A percentile compares a stretch with the other conserved stretches of the same genome.
phyloP scores from a whole-genome alignment of 768 basidiomycete species.

The Clitopilus passeckerianus region DNA sequence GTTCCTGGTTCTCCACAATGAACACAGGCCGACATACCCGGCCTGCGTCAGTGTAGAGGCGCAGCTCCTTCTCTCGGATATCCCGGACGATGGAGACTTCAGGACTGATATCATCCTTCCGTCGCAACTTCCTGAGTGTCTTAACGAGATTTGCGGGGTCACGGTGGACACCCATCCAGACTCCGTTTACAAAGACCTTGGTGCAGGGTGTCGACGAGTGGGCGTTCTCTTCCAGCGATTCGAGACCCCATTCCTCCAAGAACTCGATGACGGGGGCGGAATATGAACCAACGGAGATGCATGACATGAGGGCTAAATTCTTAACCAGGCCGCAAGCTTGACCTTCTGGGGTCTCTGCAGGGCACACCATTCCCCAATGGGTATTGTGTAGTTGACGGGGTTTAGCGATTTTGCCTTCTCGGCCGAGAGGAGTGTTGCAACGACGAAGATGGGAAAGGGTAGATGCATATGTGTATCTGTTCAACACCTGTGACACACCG shows the following conservation, averaged over 20 bases:
- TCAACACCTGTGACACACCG: conserved; percentile 97
- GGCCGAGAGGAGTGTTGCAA: conserved; percentile 95
- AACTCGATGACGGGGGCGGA: conserved; percentile 97
- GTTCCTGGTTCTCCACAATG: conserved; percentile 90
- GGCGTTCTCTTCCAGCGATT: conserved; percentile 91
- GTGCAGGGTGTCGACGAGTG: conserved; percentile 80
- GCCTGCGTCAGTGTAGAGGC: conserved; percentile 94
- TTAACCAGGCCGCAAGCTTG: conserved; percentile 99
- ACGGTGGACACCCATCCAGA: conserved; percentile 99
- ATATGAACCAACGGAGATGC: conserved; percentile 95
- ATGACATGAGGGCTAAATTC: conserved; percentile 95
- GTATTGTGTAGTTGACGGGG: conserved; percentile 99
- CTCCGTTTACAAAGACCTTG: conserved; percentile 98
- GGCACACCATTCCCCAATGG: conserved; percentile 99
- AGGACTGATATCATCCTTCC: conserved; percentile 92
- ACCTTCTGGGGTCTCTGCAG: conserved; percentile 98
- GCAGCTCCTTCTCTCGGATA: conserved; percentile 91
- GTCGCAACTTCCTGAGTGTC: conserved; percentile 86
- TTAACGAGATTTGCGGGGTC: conserved; percentile 90
- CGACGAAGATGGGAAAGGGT: conserved; percentile 97
- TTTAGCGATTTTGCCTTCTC: conserved; percentile 98
- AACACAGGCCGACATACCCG: conserved; percentile 96
- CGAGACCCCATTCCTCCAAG: conserved; percentile 97
- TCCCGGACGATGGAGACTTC: conserved; percentile 98
- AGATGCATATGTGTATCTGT: conserved; percentile 97